Conservation (phyloP, 257 asterid species). For the Salvia rosmarinus region DNA sequence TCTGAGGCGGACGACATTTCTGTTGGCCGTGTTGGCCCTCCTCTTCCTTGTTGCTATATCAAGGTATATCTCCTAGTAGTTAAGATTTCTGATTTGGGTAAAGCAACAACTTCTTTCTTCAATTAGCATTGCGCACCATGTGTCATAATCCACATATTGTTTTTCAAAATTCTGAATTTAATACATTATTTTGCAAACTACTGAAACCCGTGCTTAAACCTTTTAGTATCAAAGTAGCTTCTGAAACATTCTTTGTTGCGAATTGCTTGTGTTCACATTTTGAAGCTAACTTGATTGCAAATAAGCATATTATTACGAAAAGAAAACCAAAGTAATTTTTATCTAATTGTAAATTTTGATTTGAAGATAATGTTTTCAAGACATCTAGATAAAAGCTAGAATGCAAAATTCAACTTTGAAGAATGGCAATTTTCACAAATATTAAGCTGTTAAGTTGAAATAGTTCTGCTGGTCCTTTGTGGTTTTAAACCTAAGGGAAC, state of each 20-base stretch:
- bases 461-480: neutral
- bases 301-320: neutral
- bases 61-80: slow-evolving; percentile 57
- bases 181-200: neutral
- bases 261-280: neutral
- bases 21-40: slow-evolving; percentile 97
- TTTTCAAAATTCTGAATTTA: slow-evolving; percentile 12
- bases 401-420: neutral
- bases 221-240: slow-evolving; percentile 10
- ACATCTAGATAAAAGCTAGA: neutral
- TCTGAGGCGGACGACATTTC: slow-evolving; percentile 83
- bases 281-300: neutral
- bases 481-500: neutral
- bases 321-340: neutral
- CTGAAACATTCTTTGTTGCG: slow-evolving; percentile 8
- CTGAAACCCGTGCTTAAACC: neutral
- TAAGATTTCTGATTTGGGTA: neutral
- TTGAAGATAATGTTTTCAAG: neutral
- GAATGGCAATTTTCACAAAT: neutral
- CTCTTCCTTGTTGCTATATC: slow-evolving; percentile 85
- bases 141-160: slow-evolving; percentile 20
- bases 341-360: neutral
- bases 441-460: neutral
- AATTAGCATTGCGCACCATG: neutral
- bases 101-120: slow-evolving; percentile 1